Conservation (phyloP, 345 rosid genomes). For the Noccaea caerulescens region DNA sequence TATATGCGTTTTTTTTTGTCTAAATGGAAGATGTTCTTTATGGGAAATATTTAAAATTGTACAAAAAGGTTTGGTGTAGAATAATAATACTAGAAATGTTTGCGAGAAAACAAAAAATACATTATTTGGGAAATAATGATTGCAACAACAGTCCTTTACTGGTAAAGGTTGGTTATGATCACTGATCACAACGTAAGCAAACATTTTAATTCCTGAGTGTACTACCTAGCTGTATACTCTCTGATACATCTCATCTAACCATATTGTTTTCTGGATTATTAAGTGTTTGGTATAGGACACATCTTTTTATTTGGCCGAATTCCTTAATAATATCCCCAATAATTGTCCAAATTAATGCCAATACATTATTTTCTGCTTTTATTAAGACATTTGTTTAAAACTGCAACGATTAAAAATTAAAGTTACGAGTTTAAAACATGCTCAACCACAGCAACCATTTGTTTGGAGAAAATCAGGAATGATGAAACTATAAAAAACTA, state of each 20-base stretch:
- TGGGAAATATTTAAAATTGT: slow-evolving; percentile 10
- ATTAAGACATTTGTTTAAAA: background rate
- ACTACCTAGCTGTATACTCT: slow-evolving; percentile 41
- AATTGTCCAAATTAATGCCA: slow-evolving; percentile 30
- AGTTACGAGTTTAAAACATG: background rate
- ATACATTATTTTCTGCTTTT: slow-evolving; percentile 11
- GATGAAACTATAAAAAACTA: no score
- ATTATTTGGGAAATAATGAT: slow-evolving; percentile 33
- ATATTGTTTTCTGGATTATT: slow-evolving; percentile 35
- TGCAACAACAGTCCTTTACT: slow-evolving; percentile 37
- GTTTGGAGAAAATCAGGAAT: no score
- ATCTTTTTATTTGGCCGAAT: slow-evolving; percentile 15
- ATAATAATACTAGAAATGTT: slow-evolving; percentile 31
- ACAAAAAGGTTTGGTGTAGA: slow-evolving; percentile 29
- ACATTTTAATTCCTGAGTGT: slow-evolving; percentile 27
- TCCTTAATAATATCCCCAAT: slow-evolving; percentile 34
- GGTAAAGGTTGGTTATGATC: slow-evolving; percentile 44
- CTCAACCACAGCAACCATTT: no score
- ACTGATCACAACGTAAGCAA: slow-evolving; percentile 45
- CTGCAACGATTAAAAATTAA: slow-evolving; percentile 12
- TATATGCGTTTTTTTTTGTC: background rate
- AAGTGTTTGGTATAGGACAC: slow-evolving; percentile 34
- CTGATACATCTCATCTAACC: slow-evolving; percentile 45
- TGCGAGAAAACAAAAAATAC: slow-evolving; percentile 1
- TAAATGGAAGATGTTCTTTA: slow-evolving; percentile 2